A percentile compares a stretch with the other conserved stretches of the same genome.
Evolutionary conservation across 305 asterid genomes (phyloP).

Genomic region (Fraxinus dipetala): DNA sequence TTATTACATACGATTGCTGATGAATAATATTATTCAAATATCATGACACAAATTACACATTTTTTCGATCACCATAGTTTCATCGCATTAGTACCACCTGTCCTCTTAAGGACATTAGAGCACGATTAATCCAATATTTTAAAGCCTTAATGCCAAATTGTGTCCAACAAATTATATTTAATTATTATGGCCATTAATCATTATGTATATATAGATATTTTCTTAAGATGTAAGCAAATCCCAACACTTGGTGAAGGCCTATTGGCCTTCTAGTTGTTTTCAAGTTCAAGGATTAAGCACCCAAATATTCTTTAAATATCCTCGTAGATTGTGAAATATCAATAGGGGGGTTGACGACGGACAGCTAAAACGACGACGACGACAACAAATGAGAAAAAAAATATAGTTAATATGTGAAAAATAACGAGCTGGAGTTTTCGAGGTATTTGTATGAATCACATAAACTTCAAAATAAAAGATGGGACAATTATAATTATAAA

Average conservation of each 20-base stretch:
- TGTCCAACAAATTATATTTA: constrained; percentile 23
- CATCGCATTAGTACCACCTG: constrained; percentile 33
- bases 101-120: constrained; percentile 33
- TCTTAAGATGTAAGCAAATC: constrained; percentile 39
- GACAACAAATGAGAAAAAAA: too few species aligned
- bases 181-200: not conserved
- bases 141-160: constrained; percentile 25
- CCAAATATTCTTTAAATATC: not conserved
- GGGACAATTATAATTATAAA: not conserved
- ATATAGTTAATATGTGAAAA: too few species aligned
- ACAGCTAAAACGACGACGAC: too few species aligned
- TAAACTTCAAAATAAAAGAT: too few species aligned
- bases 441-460: too few species aligned
- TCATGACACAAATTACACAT: not conserved
- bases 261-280: constrained; percentile 37
- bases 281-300: constrained; percentile 23
- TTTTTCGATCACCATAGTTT: not conserved
- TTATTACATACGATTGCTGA: too few species aligned
- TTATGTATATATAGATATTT: constrained; percentile 21
- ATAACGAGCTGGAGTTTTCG: too few species aligned
- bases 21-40: not conserved
- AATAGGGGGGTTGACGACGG: not conserved
- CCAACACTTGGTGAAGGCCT: constrained; percentile 26
- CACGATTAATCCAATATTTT: constrained; percentile 25
- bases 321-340: not conserved